phyloP scores from a whole-genome alignment of 108 stramenopile genomes.

The Cyclotella choctawhatcheeana region DNA sequence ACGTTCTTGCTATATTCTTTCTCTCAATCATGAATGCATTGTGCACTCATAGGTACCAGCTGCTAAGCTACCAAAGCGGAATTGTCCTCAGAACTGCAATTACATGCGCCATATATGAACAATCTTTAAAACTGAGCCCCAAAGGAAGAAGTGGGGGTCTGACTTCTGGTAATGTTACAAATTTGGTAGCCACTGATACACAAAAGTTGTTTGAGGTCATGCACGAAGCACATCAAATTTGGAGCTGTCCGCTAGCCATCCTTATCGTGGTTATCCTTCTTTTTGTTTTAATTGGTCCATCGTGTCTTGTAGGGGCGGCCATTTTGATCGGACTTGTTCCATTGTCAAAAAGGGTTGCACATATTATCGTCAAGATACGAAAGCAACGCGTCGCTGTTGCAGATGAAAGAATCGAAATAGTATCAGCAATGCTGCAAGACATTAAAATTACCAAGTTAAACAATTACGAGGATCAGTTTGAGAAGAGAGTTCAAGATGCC shows the following conservation, averaged over 20 bases:
- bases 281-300: slow-evolving; percentile 57
- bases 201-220: slow-evolving; percentile 81
- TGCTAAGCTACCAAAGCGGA: slow-evolving; percentile 67
- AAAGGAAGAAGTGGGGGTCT: slow-evolving; percentile 54
- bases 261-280: slow-evolving; percentile 65
- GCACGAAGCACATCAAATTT: slow-evolving; percentile 79
- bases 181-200: slow-evolving; percentile 75
- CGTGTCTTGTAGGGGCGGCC: slow-evolving; percentile 64
- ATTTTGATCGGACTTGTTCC: slow-evolving; percentile 67
- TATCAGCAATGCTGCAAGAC: slow-evolving; percentile 65
- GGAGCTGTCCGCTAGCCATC: slow-evolving; percentile 75
- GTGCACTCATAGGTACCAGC: slow-evolving; percentile 68
- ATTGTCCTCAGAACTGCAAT: slow-evolving; percentile 59
- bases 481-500: slow-evolving; percentile 36
- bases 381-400: slow-evolving; percentile 54
- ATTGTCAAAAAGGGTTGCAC: slow-evolving; percentile 54
- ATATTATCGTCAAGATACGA: slow-evolving; percentile 58
- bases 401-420: slow-evolving; percentile 71
- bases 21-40: slow-evolving; percentile 60
- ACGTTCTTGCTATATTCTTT: slow-evolving; percentile 52
- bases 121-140: slow-evolving; percentile 58
- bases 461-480: slow-evolving; percentile 65
- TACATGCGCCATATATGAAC: slow-evolving; percentile 63
- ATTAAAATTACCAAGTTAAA: slow-evolving; percentile 84
- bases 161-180: slow-evolving; percentile 70